Percentiles rank a stretch among this genome's conserved stretches.
These are phyloP conservation scores for Tympanopsis confertula DNA, from an alignment of 2,329 filamentous ascomycete genomes.

Conservation along the genomic window DNA sequence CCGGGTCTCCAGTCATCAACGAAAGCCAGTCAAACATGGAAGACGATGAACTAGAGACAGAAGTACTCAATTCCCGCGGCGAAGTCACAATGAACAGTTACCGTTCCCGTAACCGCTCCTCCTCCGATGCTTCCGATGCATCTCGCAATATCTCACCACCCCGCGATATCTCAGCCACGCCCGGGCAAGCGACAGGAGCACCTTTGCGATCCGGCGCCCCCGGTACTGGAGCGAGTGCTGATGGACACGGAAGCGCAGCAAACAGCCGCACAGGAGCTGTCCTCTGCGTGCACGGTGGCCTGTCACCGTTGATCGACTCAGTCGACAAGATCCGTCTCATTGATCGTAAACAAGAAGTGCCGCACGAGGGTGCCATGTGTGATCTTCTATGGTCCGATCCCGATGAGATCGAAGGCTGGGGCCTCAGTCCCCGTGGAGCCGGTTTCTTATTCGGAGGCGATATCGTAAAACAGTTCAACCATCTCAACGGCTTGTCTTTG, in stretches of 20 bases:
- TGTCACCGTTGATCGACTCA: conserved; percentile 81
- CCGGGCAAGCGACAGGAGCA: conserved; percentile 28
- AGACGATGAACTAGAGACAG: conserved; percentile 56
- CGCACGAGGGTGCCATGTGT: conserved; percentile 97
- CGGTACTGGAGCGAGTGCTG: conserved; percentile 61
- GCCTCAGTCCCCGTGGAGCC: conserved; percentile 81
- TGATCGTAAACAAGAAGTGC: conserved; percentile 95
- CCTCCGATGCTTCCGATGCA: conserved; percentile 10
- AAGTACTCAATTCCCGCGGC: conserved; percentile 78
- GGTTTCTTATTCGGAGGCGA: conserved; percentile 92
- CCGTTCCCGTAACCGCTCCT: neutral
- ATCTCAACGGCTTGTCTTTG: conserved; percentile 80
- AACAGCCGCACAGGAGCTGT: conserved; percentile 68
- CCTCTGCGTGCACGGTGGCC: conserved; percentile 86
- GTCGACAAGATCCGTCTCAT: conserved; percentile 92
- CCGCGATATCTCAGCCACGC: conserved; percentile 19
- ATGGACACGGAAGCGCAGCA: conserved; percentile 53
- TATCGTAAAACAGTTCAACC: conserved; percentile 92
- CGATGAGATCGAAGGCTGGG: conserved; percentile 96
- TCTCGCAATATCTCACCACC: conserved; percentile 15
- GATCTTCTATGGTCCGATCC: conserved; percentile 96
- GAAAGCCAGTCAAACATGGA: conserved; percentile 25
- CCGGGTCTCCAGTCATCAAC: conserved; percentile 32
- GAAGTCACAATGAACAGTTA: conserved; percentile 36
- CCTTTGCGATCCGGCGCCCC: conserved; percentile 51